Percentiles rank a stretch among this genome's conserved stretches.
Conservation (phyloP, 2,329 filamentous ascomycete genomes). For the Myriosclerotinia scirpicola region DNA sequence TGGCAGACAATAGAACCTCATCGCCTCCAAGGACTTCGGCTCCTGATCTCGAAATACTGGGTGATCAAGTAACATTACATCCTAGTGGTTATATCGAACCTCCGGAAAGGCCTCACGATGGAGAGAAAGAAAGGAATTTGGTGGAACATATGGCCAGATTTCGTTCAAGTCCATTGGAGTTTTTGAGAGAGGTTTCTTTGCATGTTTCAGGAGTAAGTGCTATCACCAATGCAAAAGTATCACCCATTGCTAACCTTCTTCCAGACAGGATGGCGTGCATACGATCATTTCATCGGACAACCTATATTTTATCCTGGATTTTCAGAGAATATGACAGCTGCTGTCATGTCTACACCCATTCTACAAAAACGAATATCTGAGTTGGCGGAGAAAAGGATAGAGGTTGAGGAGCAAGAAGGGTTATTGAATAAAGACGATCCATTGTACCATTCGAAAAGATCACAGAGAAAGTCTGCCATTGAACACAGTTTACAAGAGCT, state of each 20-base stretch:
- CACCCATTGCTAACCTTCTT: constrained; percentile 4
- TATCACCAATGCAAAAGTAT: not conserved
- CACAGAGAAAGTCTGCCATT: constrained; percentile 61
- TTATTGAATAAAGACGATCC: constrained; percentile 58
- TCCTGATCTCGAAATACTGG: constrained; percentile 76
- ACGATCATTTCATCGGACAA: constrained; percentile 86
- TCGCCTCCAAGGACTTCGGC: constrained; percentile 51
- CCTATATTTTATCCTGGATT: constrained; percentile 93
- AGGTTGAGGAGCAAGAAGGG: constrained; percentile 75
- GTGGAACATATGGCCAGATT: constrained; percentile 87
- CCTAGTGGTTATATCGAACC: constrained; percentile 67
- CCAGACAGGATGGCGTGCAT: constrained; percentile 83
- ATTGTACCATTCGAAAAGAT: constrained; percentile 53
- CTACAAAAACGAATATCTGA: constrained; percentile 73
- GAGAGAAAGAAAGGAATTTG: constrained; percentile 65
- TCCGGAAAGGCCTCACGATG: constrained; percentile 45
- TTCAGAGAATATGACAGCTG: constrained; percentile 81
- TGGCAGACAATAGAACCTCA: constrained; percentile 40
- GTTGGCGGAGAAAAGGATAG: constrained; percentile 71
- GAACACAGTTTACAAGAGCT: constrained; percentile 75
- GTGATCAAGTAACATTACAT: constrained; percentile 71
- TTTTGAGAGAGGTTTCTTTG: constrained; percentile 88
- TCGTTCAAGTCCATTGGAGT: constrained; percentile 68
- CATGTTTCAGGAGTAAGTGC: constrained; percentile 71
- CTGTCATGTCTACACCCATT: constrained; percentile 73